Base-by-base conservation (phyloP, 371 early-diverging fungal genomes). In the Scutellospora calospora region DNA sequence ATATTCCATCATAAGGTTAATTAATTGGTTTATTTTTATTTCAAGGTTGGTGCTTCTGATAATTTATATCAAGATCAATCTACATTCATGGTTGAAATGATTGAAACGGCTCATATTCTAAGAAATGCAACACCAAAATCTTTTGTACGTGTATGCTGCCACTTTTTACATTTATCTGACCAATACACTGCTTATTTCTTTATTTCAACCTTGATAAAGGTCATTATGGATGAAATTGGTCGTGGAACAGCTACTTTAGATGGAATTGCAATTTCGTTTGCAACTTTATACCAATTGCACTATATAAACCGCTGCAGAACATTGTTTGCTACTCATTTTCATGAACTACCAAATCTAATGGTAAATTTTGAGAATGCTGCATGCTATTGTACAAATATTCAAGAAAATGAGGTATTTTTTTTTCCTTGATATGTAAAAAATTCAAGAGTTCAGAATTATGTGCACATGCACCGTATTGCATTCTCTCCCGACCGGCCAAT, bases 41-140 rank as follows among this genome's bases (percentile, higher is more conserved):
- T 20, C 33, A 79, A 86, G 80, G 87, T 93, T n/a, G 96, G 96
- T 0, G 91, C 93, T 1, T 89, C 92, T 6, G 96, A 96, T 79
- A 93, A 94, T 74, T 76, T 88, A 59, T 84, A 86, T 25, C 90
- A 90, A 62, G 92, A 97, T 45, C 94, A 96, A 77, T 98, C 98
- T 5, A 99, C 99, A 0, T 99, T 99, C 85, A 97, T 99, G 97
- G 94, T 97, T 9, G 99, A 99, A 87, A 99, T 99, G 99, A 85
- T 87, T 14, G 99, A 99, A 85, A 95, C 98, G 0, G 95, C 97
- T 0, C 88, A 90, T 12, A 98, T 99, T 38, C 87, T 98, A 38
- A 88, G 90, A 29, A 88, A 93, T 66, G 97, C 98, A 3, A 96
- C 97, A 0, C 68, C 85, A 5, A 83, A 87, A 4, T 97, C 97